Base-by-base conservation (phyloP, 306 rosid genomes). In the Castanea sativa region DNA sequence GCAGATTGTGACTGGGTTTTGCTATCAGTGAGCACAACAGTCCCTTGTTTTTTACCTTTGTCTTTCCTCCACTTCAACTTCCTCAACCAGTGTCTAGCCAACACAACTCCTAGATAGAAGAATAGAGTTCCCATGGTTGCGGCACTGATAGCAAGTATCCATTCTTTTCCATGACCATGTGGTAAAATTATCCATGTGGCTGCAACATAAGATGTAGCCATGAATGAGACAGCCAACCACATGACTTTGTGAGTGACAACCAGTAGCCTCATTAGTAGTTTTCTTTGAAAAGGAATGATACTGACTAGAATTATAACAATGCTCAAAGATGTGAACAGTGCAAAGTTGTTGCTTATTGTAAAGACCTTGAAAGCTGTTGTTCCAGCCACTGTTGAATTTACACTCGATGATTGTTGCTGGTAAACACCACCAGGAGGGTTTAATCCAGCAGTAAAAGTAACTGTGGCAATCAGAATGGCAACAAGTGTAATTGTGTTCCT, bases 151-250 rank as follows among this genome's bases (percentile, higher is more conserved):
- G 90, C 86, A 73, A 91, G 19, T 16, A 89, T 55, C 89, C 87
- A 85, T 1, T 77, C 59, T 56, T 75, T 73, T 7, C 43, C 84
- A 5, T 71, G 29, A 29, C 58, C 83, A 21, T 83, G 85, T 11
- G 96, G 96, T 83, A 87, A 10, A 53, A 82, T 71, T 69, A 83
- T 86, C 97, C 96, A 91, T 10, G 83, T 89, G 1, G 91, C 94
- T 21, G 92, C 86, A 57, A 82, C 85, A 81, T 78, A 93, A 19
- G 87, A 90, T 14, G 87, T 84, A 20, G 89, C 92, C 89, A 90
- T 82, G 81, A 91, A 89, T n/a, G 89, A 91, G 82, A 93, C 83
- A 5, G 97, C 84, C 9, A 91, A 76, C 97, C 96, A 89, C 92
- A 89, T 78, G 25, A 80, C 79, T 74, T 91, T 91, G 73, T 93